Conservation (phyloP, 116 monocot genomes). For the Posidonia oceanica region DNA sequence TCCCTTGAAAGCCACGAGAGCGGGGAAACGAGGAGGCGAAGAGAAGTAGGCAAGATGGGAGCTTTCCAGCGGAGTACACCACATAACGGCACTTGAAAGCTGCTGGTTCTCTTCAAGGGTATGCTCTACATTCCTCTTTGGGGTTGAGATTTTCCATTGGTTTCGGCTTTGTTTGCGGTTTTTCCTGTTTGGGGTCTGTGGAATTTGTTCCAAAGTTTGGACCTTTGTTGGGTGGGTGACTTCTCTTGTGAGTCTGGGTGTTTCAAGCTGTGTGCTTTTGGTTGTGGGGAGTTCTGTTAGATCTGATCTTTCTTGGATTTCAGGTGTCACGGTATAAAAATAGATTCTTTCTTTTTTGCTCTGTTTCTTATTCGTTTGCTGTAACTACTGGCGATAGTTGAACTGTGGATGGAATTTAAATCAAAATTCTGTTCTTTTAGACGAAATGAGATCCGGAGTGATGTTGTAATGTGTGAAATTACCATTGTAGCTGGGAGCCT, state of each 20-base stretch:
- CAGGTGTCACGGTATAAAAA: too few species aligned
- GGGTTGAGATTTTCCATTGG: too few species aligned
- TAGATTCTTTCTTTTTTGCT: too few species aligned
- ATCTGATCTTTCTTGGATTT: neutral
- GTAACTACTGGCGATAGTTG: too few species aligned
- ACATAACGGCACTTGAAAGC: neutral
- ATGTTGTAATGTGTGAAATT: too few species aligned
- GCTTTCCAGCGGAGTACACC: neutral
- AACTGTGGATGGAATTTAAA: too few species aligned
- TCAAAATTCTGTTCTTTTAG: too few species aligned
- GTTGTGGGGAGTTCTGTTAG: neutral
- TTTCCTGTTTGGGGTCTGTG: neutral
- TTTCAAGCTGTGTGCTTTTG: neutral
- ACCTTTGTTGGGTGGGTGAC: neutral
- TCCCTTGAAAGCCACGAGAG: slow-evolving; percentile 15
- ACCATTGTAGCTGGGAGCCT: too few species aligned
- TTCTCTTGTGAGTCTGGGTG: neutral
- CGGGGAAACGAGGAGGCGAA: neutral
- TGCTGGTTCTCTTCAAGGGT: neutral
- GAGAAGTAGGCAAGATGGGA: too few species aligned
- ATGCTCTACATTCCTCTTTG: neutral
- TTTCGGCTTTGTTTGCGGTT: too few species aligned
- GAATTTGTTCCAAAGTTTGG: neutral
- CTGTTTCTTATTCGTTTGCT: too few species aligned
- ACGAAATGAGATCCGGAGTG: too few species aligned